Evolutionary conservation across 345 rosid species (phyloP), one percentile per base, ranked within the genome.

Genomic region (Limnanthes douglasii): DNA sequence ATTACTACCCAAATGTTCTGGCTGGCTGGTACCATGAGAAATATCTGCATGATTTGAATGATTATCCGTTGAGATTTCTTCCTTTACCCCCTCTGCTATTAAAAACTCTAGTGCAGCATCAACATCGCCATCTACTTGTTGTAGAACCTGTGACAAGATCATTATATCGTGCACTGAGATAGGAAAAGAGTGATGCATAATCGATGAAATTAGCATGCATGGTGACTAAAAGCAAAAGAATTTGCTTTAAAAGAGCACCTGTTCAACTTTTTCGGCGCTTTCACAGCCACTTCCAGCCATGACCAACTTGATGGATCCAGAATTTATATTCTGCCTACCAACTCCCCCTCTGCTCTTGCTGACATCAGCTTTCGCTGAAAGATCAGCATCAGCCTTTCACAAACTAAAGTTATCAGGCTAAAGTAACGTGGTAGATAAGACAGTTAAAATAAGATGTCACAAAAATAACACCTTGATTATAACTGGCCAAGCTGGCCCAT

Each of bases 341-440:
- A 39, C 12, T 53, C 59, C 54, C 35, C 42, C 50, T 54, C 66
- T 60, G 13, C 70, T 54, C 44, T 79, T 76, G 51, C 61, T 53
- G 38, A 54, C 60, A 3, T 46, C 51, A 41, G 57, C 58, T 65
- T 72, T 74, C 32, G 66, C 65, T 20, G 95, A 83, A 46, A 88
- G 71, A 46, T 79, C 79, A 73, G 75, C 77, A 61, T 83, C 95
- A 49, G 60, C 97, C 97, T 88, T 76, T 43, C 58, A 79, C 55
- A 65, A 69, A 58, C 70, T 60, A 60, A 40, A 59, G 44, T 48
- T 37, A 64, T 71, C 40, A 81, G 72, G 50, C 40, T 54, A 55
- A 25, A 7, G 42, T 44, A 36, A 43, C 30, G 47, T 24, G 45
- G 20, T 50, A 22, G n/a, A 49, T 27, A 37, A 46, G 30, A 12